Base-by-base conservation (phyloP, 2,329 filamentous ascomycete genomes). In the Aureobasidium sp. region DNA sequence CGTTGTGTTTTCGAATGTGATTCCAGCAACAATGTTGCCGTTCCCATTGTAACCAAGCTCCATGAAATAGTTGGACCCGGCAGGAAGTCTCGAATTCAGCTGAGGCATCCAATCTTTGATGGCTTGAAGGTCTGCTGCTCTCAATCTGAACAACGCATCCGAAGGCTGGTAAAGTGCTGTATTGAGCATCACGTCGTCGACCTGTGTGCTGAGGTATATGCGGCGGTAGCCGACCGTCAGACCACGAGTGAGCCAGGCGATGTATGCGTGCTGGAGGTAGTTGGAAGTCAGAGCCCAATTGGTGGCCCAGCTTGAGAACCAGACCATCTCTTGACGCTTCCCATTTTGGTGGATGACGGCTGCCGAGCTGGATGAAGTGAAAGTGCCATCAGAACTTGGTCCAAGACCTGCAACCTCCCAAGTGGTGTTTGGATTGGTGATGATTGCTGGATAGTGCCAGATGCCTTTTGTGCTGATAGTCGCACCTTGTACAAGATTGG, bases 161-260 rank as follows among this genome's bases (percentile, higher is more conserved):
- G 70, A 69, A 1, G 87, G 86, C 23, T 75, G 64, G 66, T 81
- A 81, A 31, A 81, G 66, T 4, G 72, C 72, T 3, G 78, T 81
- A 73, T 80, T 78, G 25, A 91, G 78, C 70, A 90, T 87, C 80
- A 91, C 87, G 69, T 91, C 88, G 70, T 91, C 88, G 38, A 90
- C 84, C 71, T 89, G 87, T 16, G 86, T 84, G 75, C 79, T 85
- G 42, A 89, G 75, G 67, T 87, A 83, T 43, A 85, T 79, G 68
- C 87, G 82, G 62, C 86, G 82, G 72, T 86, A 84, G n/a, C 87
- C 87, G 13, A 85, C 78, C 68, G 50, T 86, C 11, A 90, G 74
- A 43, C 88, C 88, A 67, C 87, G 82, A 7, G 88, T 90, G 40
- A 88, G 73, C 88, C 87, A 90, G 70, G 84, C 84, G 67, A 90